Percentiles rank a stretch among this genome's conserved stretches.
Conservation (phyloP, 441 rosid genomes). For the Arabidopsis hybrid region DNA sequence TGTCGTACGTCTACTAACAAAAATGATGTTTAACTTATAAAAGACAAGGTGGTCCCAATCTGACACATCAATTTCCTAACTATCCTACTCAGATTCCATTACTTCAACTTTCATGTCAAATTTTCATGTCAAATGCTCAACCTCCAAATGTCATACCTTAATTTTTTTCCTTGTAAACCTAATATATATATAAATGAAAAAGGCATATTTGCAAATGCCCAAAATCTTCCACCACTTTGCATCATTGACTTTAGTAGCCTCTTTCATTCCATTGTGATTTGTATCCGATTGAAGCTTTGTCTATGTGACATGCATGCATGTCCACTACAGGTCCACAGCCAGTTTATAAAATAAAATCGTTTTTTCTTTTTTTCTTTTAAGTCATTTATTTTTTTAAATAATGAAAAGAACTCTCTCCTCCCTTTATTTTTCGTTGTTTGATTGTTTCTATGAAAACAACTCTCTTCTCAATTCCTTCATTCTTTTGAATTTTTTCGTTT, state of each 20-base stretch:
- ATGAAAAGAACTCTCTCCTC: too few species aligned
- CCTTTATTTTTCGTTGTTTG: too few species aligned
- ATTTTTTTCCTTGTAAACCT: not conserved
- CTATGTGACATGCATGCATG: not conserved
- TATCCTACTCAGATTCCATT: conserved; percentile 37
- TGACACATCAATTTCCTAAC: conserved; percentile 20
- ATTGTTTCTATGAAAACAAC: too few species aligned
- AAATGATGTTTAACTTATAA: not conserved
- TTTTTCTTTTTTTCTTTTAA: too few species aligned
- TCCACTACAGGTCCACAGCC: not conserved
- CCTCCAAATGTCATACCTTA: not conserved
- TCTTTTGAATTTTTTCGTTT: too few species aligned
- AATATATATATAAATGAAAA: not conserved
- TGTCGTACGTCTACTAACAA: conserved; percentile 2
- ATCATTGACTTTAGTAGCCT: not conserved
- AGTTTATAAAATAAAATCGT: too few species aligned
- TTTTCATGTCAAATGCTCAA: not conserved
- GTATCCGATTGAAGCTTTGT: too few species aligned
- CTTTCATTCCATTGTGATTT: not conserved
- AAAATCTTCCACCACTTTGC: not conserved
- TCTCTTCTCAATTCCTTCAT: too few species aligned
- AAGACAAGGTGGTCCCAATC: conserved; percentile 19
- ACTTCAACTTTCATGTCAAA: not conserved
- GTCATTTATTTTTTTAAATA: too few species aligned
- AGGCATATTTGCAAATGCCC: not conserved